phyloP scores from a whole-genome alignment of 352 stramenopile species.

The Phytophthora boehmeriae region DNA sequence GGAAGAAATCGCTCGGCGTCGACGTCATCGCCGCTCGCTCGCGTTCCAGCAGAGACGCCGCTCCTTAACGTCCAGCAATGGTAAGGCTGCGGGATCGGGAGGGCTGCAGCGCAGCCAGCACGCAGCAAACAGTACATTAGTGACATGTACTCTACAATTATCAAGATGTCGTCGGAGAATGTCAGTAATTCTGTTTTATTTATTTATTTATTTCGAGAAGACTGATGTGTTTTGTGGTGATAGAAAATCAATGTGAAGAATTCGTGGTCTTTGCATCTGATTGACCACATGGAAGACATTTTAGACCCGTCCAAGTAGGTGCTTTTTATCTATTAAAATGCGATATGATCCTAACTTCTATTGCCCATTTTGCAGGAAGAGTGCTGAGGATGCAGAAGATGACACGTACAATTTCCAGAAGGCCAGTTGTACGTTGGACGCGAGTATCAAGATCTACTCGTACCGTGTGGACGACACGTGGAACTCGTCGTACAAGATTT shows the following conservation, averaged over 20 bases:
- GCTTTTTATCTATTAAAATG: background rate
- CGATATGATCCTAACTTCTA: constrained; percentile 2
- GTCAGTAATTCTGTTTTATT: constrained; percentile 31
- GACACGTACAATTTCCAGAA: constrained; percentile 97
- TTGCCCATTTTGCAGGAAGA: constrained; percentile 19
- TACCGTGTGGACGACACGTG: constrained; percentile 98
- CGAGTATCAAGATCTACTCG: constrained; percentile 99
- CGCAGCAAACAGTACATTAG: constrained; percentile 83
- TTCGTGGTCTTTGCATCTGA: constrained; percentile 96
- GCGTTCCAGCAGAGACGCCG: constrained; percentile 74
- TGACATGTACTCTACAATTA: constrained; percentile 93
- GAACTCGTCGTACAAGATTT: constrained; percentile 96
- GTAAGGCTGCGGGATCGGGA: constrained; percentile 18
- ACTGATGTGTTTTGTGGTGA: constrained; percentile 1
- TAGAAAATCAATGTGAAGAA: constrained; percentile 98
- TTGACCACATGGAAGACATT: constrained; percentile 98
- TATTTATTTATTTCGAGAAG: background rate
- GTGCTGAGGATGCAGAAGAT: constrained; percentile 38
- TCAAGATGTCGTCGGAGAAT: constrained; percentile 93
- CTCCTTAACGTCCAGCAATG: constrained; percentile 63
- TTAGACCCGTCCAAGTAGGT: constrained; percentile 71
- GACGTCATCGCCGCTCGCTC: constrained; percentile 66
- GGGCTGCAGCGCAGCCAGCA: constrained; percentile 11
- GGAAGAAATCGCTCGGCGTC: constrained; percentile 66
- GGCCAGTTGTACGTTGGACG: constrained; percentile 97